A percentile compares a stretch with the other conserved stretches of the same genome.
These are phyloP conservation scores for Metarhizium sp. DNA, from an alignment of 2,329 filamentous ascomycete species.

Conservation along the genomic window DNA sequence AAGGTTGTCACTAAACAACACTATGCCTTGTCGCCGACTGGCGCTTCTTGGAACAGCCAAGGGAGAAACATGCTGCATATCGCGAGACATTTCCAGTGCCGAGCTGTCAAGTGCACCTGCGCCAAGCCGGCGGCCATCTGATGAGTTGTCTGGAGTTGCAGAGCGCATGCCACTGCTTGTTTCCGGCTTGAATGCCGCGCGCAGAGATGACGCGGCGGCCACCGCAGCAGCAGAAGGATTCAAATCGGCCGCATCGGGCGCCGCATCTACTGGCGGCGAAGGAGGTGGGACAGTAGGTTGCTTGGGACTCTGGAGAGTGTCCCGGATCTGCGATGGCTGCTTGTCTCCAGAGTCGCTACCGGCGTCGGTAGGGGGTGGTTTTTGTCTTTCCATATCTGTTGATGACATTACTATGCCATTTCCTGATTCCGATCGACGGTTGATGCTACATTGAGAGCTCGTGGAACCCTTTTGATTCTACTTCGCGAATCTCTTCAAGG, in stretches of 20 bases:
- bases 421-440: conserved; percentile 27
- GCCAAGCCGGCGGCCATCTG: conserved; percentile 23
- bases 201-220: conserved; percentile 21
- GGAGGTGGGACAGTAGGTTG: conserved; percentile 9
- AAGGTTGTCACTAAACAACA: conserved; percentile 53
- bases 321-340: conserved; percentile 18
- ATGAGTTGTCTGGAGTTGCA: conserved; percentile 52
- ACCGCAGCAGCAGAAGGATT: conserved; percentile 9
- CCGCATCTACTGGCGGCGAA: conserved; percentile 7
- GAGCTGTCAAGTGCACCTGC: conserved; percentile 13
- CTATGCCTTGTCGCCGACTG: conserved; percentile 46
- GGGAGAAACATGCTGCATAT: conserved; percentile 24
- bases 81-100: conserved; percentile 12
- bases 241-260: background rate
- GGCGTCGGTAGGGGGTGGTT: conserved; percentile 15
- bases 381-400: conserved; percentile 35
- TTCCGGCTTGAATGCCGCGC: conserved; percentile 22
- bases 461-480: background rate
- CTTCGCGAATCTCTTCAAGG: background rate
- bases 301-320: conserved; percentile 7
- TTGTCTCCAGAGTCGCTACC: conserved; percentile 25
- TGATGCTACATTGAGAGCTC: conserved; percentile 21
- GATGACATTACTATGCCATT: conserved; percentile 36
- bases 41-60: conserved; percentile 24
- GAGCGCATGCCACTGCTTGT: conserved; percentile 45